Evolutionary conservation across 306 rosid genomes (phyloP), one percentile per base, ranked within the genome.

Genomic region (Pueraria montana): DNA sequence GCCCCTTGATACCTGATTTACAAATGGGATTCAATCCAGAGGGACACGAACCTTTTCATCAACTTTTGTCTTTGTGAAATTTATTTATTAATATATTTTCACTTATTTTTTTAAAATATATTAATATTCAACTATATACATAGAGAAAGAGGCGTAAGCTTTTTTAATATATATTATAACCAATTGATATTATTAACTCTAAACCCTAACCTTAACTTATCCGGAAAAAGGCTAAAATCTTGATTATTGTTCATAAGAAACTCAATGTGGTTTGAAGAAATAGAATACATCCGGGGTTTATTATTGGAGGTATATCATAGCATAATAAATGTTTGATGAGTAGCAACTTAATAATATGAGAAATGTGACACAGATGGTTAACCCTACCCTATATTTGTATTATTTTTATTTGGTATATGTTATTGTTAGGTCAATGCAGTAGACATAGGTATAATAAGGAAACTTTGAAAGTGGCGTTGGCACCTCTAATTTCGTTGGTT

Each of bases 21-120:
- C 90, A 84, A 82, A 84, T 80, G 90, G 88, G 89, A 85, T 84
- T 84, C 97, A 88, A 88, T 91, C 97, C 88, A 89, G 78, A 91
- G 82, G 86, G 77, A 72, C 56, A 72, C 56, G 21, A 76, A 77
- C 36, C 72, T 71, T 58, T 59, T 46, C 62, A 71, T 80, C 50
- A 16, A 43, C 62, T 56, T 53, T 80, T 58, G 21, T 58, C 8
- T 52, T 6, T 30, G 11, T 30, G 4, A 6, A 13, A 3, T 46
- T 46, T 45, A 12, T 3, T 48, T 45, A 12, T 3, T 48, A 72
- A 14, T 72, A 26, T 46, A 6, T 70, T 68, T 45, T 43, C 5
- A 66, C 30, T 42, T 18, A 8, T 40, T 40, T 68, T 36, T 26
- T 1, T 2, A 30, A 30, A 61, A 36, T 38, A 34, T 36, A 65